Base-by-base conservation (phyloP, 2,329 filamentous ascomycete species). In the Sporothrix mexicana region DNA sequence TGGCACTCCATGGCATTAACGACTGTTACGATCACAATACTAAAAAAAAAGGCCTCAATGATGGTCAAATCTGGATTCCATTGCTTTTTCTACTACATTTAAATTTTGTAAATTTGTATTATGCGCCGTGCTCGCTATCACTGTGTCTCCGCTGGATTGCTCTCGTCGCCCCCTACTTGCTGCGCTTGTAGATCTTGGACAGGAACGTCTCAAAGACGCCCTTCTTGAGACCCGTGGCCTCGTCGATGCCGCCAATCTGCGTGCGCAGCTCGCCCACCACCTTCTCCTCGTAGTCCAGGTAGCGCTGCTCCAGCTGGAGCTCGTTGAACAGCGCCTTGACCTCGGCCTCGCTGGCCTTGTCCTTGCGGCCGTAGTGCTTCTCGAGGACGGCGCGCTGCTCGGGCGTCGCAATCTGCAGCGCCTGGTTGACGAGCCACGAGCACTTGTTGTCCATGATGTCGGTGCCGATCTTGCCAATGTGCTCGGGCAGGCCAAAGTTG, bases 361-460 rank as follows among this genome's bases (percentile, higher is more conserved):
- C 91, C 88, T 98, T 99, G 81, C 90, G 90, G 77, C 96, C 96
- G 82, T 99, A 99, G 86, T 97, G 95, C 73, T 93, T 90, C 80
- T 98, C 94, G 69, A 99, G 90, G 53, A 97, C 83, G 83, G 92
- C 88, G 80, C 94, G 91, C 88, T 99, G 96, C 81, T 95, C 94
- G 0, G 93, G 90, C 1, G 88, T 95, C 76, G 89, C 92, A 75
- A 92, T 88, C 81, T 90, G 88, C 74, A 99, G 87, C 64, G 96
- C 96, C 84, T 97, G 92, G 88, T 99, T 99, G 83, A 99, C 89
- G 74, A 99, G 86, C 96, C 96, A 99, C 57, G 93, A 97, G 88
- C 96, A 99, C 88, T 99, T 99, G 89, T 99, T 99, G 85, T 99
- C 96, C 87, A 95, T 91, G 83, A 99, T 99, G 80, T 99, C 96